Conservation (phyloP, 768 basidiomycete genomes). For the Mycena metata region DNA sequence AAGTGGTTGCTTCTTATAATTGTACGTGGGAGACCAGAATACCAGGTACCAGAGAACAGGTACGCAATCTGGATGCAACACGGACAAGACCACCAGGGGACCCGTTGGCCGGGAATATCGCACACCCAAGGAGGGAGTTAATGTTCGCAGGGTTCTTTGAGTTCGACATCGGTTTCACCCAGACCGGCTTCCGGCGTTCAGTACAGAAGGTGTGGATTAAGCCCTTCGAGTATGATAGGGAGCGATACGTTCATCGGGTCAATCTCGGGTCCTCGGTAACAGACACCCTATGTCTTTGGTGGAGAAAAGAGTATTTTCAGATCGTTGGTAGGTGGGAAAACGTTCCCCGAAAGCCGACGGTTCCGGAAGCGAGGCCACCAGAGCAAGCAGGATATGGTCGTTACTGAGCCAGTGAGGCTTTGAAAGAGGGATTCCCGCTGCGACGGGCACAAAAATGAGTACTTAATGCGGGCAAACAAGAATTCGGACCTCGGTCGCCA, state of each 20-base stretch:
- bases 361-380: neutral
- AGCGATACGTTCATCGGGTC: constrained; percentile 27
- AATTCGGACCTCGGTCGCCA: constrained; percentile 8
- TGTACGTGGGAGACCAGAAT: constrained; percentile 30
- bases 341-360: constrained; percentile 7
- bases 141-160: constrained; percentile 23
- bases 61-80: constrained; percentile 28
- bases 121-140: constrained; percentile 27
- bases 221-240: constrained; percentile 19
- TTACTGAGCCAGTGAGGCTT: too few relatives aligned
- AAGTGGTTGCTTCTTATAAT: constrained; percentile 47
- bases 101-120: constrained; percentile 22
- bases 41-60: constrained; percentile 28
- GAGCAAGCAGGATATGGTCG: too few relatives aligned
- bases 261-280: constrained; percentile 32
- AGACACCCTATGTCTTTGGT: constrained; percentile 17
- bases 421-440: neutral
- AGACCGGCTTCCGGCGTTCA: constrained; percentile 35
- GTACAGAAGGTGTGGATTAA: neutral
- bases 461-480: neutral
- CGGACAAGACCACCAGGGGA: constrained; percentile 22
- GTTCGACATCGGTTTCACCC: constrained; percentile 34
- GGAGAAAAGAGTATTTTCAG: constrained; percentile 12
- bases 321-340: constrained; percentile 11
- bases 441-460: constrained; percentile 1